Evolutionary conservation across 2,329 filamentous ascomycete species (phyloP).

Genomic region (Emmonsia crescens): DNA sequence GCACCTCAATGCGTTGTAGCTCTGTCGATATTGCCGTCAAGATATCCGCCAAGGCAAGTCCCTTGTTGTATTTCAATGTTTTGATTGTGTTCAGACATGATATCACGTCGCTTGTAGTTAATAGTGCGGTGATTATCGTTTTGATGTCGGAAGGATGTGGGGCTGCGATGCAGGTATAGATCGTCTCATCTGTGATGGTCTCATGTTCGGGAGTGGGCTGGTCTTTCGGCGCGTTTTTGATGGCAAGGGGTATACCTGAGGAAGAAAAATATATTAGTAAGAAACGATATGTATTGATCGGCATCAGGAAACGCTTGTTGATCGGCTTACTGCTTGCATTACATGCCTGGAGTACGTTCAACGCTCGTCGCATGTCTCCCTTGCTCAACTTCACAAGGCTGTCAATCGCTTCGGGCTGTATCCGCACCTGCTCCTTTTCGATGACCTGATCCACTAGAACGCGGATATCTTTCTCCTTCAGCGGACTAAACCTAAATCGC

Average conservation of each 20-base stretch:
- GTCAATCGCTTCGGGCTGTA: slow-evolving; percentile 68
- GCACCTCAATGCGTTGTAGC: slow-evolving; percentile 70
- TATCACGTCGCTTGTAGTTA: slow-evolving; percentile 77
- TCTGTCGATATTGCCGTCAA: slow-evolving; percentile 78
- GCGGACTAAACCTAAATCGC: slow-evolving; percentile 83
- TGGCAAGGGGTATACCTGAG: slow-evolving; percentile 55
- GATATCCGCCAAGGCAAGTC: slow-evolving; percentile 86
- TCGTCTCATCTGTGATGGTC: slow-evolving; percentile 78
- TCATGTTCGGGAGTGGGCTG: slow-evolving; percentile 56
- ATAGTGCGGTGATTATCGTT: slow-evolving; percentile 71
- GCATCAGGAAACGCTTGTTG: background rate
- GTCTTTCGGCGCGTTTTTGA: slow-evolving; percentile 49
- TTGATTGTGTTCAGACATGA: slow-evolving; percentile 83
- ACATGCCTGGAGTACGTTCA: slow-evolving; percentile 94
- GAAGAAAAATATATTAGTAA: slow-evolving; percentile 7
- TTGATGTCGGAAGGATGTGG: slow-evolving; percentile 82
- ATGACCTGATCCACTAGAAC: slow-evolving; percentile 81
- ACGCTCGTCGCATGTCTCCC: slow-evolving; percentile 86
- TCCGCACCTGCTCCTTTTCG: slow-evolving; percentile 73
- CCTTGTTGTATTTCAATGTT: slow-evolving; percentile 72
- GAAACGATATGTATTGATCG: background rate
- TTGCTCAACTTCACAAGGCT: slow-evolving; percentile 79
- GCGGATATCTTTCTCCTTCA: slow-evolving; percentile 81
- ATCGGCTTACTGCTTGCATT: slow-evolving; percentile 68
- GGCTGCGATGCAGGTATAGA: slow-evolving; percentile 95